phyloP scores from a whole-genome alignment of 192 early-diverging fungal species.

The Coemansia sp. region DNA sequence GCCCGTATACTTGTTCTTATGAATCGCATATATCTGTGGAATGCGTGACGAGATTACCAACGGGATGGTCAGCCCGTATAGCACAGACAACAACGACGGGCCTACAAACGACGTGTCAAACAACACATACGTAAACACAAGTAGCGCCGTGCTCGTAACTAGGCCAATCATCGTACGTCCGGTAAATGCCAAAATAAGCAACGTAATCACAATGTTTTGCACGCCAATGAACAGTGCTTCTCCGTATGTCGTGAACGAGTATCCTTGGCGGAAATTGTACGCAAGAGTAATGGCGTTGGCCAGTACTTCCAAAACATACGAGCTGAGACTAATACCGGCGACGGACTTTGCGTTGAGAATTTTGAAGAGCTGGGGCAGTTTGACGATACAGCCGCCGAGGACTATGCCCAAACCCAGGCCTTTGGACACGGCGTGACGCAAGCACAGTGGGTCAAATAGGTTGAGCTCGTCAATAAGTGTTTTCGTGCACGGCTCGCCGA shows the following conservation, averaged over 20 bases:
- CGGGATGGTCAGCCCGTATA: slow-evolving; percentile 78
- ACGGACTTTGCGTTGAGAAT: slow-evolving; percentile 70
- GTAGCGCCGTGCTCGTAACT: slow-evolving; percentile 31
- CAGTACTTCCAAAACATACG: slow-evolving; percentile 80
- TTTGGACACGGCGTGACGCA: slow-evolving; percentile 83
- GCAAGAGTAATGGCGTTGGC: slow-evolving; percentile 76
- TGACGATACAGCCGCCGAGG: slow-evolving; percentile 87
- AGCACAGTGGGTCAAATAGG: slow-evolving; percentile 66
- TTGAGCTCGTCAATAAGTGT: slow-evolving; percentile 74
- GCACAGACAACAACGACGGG: slow-evolving; percentile 54
- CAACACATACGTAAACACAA: slow-evolving; percentile 58
- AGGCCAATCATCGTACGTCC: slow-evolving; percentile 44
- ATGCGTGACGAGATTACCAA: slow-evolving; percentile 77
- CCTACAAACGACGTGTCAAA: slow-evolving; percentile 53
- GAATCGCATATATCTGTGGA: slow-evolving; percentile 88
- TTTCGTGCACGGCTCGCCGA: slow-evolving; percentile 79
- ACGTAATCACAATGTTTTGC: slow-evolving; percentile 79
- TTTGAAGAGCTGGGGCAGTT: slow-evolving; percentile 95
- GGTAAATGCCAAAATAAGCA: slow-evolving; percentile 64
- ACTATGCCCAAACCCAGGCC: slow-evolving; percentile 93
- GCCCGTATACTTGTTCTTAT: slow-evolving; percentile 79
- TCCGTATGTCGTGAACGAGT: slow-evolving; percentile 89
- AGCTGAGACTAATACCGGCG: slow-evolving; percentile 76
- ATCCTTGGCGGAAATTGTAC: slow-evolving; percentile 80
- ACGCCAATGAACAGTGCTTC: slow-evolving; percentile 80